Conservation (phyloP, 2,329 filamentous ascomycete species). For the Ophiobolus disseminans region DNA sequence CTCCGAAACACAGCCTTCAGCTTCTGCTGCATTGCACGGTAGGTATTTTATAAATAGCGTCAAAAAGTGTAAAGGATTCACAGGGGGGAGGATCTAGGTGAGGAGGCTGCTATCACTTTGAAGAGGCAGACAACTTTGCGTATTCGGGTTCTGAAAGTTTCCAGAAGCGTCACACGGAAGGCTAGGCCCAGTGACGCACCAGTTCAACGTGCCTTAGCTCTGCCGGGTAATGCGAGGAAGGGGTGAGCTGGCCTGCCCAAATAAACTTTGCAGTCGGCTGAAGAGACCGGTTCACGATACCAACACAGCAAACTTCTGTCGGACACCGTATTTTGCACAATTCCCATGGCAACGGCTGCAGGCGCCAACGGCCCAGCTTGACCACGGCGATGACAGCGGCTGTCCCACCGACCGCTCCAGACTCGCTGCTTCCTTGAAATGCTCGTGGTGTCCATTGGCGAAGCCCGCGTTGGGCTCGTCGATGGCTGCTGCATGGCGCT, state of each 20-base stretch:
- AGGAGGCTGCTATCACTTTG: not conserved
- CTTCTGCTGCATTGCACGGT: constrained; percentile 21
- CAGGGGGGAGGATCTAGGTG: not conserved
- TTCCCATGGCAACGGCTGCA: not conserved
- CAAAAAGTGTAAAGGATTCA: not conserved
- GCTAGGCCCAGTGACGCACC: constrained; percentile 16
- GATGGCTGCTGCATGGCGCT: constrained; percentile 14
- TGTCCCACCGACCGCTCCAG: not conserved
- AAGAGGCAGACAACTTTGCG: not conserved
- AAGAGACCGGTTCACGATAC: not conserved
- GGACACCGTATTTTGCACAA: not conserved
- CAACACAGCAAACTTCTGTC: not conserved
- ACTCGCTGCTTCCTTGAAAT: not conserved
- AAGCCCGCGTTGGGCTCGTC: not conserved
- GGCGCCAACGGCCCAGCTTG: not conserved
- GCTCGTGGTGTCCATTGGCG: not conserved
- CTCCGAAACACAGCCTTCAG: constrained; percentile 24
- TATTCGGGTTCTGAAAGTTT: not conserved
- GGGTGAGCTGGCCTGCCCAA: too few relatives aligned
- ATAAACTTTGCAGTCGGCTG: too few relatives aligned
- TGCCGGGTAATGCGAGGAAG: too few relatives aligned
- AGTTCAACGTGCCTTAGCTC: not conserved
- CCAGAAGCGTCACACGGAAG: constrained; percentile 3
- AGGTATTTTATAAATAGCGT: not conserved
- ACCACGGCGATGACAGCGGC: not conserved